Evolutionary conservation across 2,329 filamentous ascomycete genomes (phyloP).

Genomic region (Fusarium oligoseptatum): DNA sequence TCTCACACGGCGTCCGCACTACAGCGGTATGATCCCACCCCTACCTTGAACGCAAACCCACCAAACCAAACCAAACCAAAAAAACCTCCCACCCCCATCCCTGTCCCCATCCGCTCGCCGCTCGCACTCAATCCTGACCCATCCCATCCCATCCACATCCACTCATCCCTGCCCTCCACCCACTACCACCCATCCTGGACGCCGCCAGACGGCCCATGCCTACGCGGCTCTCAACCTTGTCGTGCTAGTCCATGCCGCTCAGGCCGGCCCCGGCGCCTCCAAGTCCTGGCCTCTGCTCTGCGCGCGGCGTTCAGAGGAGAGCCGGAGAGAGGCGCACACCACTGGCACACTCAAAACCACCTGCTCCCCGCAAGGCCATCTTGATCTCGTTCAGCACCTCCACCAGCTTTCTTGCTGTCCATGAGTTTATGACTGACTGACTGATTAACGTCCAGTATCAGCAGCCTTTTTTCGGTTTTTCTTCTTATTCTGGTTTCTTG

Average conservation of each 20-base stretch:
- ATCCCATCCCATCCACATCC: slow-evolving; percentile 11
- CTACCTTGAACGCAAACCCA: slow-evolving; percentile 8
- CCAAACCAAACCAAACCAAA: slow-evolving; percentile 1
- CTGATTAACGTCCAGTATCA: slow-evolving; percentile 41
- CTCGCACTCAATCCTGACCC: slow-evolving; percentile 30
- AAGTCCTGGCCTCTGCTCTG: slow-evolving; percentile 13
- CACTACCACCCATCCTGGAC: slow-evolving; percentile 39
- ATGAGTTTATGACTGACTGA: slow-evolving; percentile 41
- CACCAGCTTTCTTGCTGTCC: slow-evolving; percentile 44
- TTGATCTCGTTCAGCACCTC: slow-evolving; percentile 36
- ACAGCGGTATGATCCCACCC: slow-evolving; percentile 37
- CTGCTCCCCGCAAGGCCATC: slow-evolving; percentile 43
- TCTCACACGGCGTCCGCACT: slow-evolving; percentile 5
- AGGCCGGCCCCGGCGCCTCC: slow-evolving; percentile 42
- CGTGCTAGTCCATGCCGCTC: slow-evolving; percentile 46
- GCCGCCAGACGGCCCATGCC: slow-evolving; percentile 44
- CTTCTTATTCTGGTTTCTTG: slow-evolving; percentile 14
- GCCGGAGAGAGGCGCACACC: not conserved
- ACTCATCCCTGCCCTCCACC: slow-evolving; percentile 27
- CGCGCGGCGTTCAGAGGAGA: not conserved
- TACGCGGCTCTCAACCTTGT: slow-evolving; percentile 49
- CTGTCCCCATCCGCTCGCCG: slow-evolving; percentile 17
- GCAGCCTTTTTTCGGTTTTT: slow-evolving; percentile 31
- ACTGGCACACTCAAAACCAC: slow-evolving; percentile 43
- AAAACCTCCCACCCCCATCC: not conserved